Percentiles rank a stretch among this genome's conserved stretches.
Conservation (phyloP, 345 rosid species). For the Kernera saxatilis region DNA sequence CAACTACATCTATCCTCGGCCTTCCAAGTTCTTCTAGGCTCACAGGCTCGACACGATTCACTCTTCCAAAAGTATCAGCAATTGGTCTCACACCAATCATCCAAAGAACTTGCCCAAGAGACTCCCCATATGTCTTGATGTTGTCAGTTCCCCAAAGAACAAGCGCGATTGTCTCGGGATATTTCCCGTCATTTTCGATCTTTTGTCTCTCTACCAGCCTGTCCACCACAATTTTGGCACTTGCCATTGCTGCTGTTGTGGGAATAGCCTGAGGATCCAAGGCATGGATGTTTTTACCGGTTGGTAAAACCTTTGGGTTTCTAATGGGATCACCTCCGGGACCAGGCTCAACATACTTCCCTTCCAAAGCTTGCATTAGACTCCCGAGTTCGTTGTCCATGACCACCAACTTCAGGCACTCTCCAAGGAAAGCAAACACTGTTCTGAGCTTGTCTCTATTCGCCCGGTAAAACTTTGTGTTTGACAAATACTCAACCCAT, state of each 20-base stretch:
- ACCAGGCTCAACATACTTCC: slow-evolving; percentile 92
- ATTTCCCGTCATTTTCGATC: slow-evolving; percentile 78
- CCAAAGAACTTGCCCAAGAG: slow-evolving; percentile 95
- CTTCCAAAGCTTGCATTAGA: slow-evolving; percentile 90
- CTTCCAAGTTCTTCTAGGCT: slow-evolving; percentile 97
- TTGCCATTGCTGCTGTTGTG: slow-evolving; percentile 93
- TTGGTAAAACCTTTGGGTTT: slow-evolving; percentile 95
- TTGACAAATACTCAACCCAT: slow-evolving; percentile 82
- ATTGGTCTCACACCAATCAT: slow-evolving; percentile 93
- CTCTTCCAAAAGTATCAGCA: slow-evolving; percentile 89
- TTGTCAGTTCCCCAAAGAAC: slow-evolving; percentile 99
- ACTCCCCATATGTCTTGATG: slow-evolving; percentile 96
- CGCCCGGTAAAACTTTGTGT: slow-evolving; percentile 83
- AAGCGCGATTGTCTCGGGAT: slow-evolving; percentile 93
- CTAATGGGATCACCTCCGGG: slow-evolving; percentile 99
- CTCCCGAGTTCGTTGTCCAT: slow-evolving; percentile 94
- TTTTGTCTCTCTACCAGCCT: slow-evolving; percentile 89
- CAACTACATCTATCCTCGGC: slow-evolving; percentile 97
- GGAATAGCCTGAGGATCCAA: slow-evolving; percentile 98
- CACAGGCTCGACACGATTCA: slow-evolving; percentile 84
- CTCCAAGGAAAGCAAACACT: slow-evolving; percentile 75
- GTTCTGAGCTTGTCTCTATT: slow-evolving; percentile 78
- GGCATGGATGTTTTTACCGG: slow-evolving; percentile 98
- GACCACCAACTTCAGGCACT: slow-evolving; percentile 81
- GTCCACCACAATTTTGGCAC: slow-evolving; percentile 88